Conservation (phyloP, 306 rosid species). For the Cucumis hystrix region DNA sequence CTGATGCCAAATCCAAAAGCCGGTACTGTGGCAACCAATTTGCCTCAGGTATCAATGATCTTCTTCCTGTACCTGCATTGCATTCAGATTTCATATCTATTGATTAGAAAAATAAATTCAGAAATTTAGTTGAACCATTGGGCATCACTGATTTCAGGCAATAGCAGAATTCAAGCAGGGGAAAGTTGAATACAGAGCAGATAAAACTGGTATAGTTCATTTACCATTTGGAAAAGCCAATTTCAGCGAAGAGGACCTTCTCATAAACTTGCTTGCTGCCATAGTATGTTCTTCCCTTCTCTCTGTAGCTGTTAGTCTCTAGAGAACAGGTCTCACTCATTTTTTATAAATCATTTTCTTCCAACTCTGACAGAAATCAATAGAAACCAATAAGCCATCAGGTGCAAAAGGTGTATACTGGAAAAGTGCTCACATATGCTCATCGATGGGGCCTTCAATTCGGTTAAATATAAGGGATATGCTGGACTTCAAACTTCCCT, state of each 20-base stretch:
- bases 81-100: neutral
- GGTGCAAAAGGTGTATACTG: constrained; percentile 97
- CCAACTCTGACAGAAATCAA: constrained; percentile 57
- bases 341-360: neutral
- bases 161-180: constrained; percentile 95
- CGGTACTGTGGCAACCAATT: constrained; percentile 85
- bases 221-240: constrained; percentile 77
- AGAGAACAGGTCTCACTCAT: neutral
- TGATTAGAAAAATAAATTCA: neutral
- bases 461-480: constrained; percentile 72
- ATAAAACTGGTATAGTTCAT: constrained; percentile 96
- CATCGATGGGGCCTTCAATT: constrained; percentile 94
- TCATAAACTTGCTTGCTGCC: constrained; percentile 66
- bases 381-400: constrained; percentile 79
- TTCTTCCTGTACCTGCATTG: neutral
- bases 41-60: constrained; percentile 53
- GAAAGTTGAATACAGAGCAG: constrained; percentile 91
- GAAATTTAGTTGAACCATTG: neutral
- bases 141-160: constrained; percentile 35
- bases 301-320: neutral
- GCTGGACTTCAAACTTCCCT: constrained; percentile 65
- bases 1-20: constrained; percentile 99
- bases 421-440: constrained; percentile 91
- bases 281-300: constrained; percentile 37
- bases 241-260: constrained; percentile 81